A percentile compares a stretch with the other conserved stretches of the same genome.
These are phyloP conservation scores for Pseudogymnoascus sp. DNA, from an alignment of 2,329 filamentous ascomycete genomes.

Conservation along the genomic window DNA sequence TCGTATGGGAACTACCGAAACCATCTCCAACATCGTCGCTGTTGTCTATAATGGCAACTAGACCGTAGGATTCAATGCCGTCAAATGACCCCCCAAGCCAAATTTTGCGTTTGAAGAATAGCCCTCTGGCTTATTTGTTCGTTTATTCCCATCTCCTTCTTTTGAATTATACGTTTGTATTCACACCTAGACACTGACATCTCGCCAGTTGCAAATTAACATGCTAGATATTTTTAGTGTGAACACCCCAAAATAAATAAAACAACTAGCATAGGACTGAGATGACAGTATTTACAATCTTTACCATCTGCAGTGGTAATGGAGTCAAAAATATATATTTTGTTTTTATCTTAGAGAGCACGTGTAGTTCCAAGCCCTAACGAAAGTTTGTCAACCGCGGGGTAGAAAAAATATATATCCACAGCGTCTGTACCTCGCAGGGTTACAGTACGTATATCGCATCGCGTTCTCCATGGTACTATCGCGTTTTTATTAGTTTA, in stretches of 20 bases:
- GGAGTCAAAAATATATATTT: neutral
- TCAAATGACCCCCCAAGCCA: neutral
- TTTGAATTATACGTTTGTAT: neutral
- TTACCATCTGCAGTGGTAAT: neutral
- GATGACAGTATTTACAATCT: neutral
- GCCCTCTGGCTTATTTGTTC: neutral
- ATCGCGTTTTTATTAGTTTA: neutral
- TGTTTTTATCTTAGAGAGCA: neutral
- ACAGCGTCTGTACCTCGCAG: conserved; percentile 2
- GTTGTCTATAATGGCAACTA: neutral
- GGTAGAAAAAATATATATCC: conserved; percentile 6
- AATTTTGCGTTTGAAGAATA: neutral
- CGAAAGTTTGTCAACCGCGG: neutral
- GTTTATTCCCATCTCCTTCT: neutral
- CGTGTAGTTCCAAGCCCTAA: conserved; percentile 6
- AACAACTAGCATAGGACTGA: neutral
- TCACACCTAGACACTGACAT: neutral
- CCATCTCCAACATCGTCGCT: neutral
- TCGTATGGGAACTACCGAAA: conserved; percentile 5
- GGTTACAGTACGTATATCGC: conserved; percentile 7
- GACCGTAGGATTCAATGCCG: neutral
- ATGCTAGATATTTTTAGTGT: neutral
- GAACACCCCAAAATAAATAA: neutral
- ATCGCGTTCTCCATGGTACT: neutral
- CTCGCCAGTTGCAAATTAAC: neutral